These are phyloP conservation scores for Cubamyces lactineus DNA, from an alignment of 768 basidiomycete genomes.

Conservation along the genomic window DNA sequence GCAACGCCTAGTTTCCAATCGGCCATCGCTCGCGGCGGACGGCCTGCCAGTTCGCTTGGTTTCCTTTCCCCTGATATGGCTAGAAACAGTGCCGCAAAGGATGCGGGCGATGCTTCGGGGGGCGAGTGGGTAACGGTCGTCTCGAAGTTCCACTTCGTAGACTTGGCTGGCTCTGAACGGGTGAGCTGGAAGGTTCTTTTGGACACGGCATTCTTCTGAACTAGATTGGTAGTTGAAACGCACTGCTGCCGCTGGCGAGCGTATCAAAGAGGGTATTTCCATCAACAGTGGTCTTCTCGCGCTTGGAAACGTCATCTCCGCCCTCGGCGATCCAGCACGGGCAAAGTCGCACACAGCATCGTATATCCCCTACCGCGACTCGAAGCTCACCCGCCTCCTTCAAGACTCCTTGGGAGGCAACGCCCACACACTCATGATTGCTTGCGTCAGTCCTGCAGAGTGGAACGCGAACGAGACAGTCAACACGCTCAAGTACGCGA, in stretches of 20 bases:
- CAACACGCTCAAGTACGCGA: conserved; percentile 95
- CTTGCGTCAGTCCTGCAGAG: conserved; percentile 95
- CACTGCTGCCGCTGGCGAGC: conserved; percentile 93
- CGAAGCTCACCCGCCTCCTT: conserved; percentile 92
- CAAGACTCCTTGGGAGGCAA: conserved; percentile 99
- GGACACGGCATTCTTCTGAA: conserved; percentile 17
- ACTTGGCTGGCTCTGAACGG: conserved; percentile 95
- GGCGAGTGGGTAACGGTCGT: conserved; percentile 90
- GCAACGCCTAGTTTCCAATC: conserved; percentile 77
- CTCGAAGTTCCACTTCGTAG: conserved; percentile 98
- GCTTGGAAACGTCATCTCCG: conserved; percentile 97
- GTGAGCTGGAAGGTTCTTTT: conserved; percentile 46
- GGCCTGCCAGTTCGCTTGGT: conserved; percentile 83
- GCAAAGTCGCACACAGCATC: conserved; percentile 82
- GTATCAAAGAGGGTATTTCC: conserved; percentile 98
- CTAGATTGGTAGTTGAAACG: conserved; percentile 74
- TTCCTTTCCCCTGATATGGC: conserved; percentile 57
- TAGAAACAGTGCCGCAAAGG: conserved; percentile 24
- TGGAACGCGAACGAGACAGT: conserved; percentile 94
- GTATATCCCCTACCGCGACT: conserved; percentile 97
- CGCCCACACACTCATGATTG: conserved; percentile 98
- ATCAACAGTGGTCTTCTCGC: conserved; percentile 97
- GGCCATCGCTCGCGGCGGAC: conserved; percentile 72
- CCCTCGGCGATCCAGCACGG: conserved; percentile 90
- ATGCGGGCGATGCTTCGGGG: conserved; percentile 50